phyloP scores from a whole-genome alignment of 495 filamentous ascomycete genomes.

The Pyrenula massariospora region DNA sequence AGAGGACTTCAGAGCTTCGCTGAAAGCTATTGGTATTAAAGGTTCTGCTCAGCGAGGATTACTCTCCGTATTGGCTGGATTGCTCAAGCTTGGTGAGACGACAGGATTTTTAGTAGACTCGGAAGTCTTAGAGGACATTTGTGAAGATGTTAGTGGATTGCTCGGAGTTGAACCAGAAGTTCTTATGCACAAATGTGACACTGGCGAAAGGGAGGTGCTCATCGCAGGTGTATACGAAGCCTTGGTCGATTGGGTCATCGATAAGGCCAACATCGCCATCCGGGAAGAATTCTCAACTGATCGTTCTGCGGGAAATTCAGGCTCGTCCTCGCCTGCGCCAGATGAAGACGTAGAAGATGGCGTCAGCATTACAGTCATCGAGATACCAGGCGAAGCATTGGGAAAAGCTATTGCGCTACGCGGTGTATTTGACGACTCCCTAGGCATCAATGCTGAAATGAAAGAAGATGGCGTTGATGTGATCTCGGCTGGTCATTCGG shows the following conservation, averaged over 20 bases:
- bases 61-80: slow-evolving; percentile 70
- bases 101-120: slow-evolving; percentile 75
- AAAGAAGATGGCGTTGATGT: slow-evolving; percentile 81
- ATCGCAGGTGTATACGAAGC: slow-evolving; percentile 88
- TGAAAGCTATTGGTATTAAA: slow-evolving; percentile 87
- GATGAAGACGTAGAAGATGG: slow-evolving; percentile 66
- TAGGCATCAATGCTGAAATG: slow-evolving; percentile 97
- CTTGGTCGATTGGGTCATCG: slow-evolving; percentile 86
- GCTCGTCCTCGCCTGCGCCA: slow-evolving; percentile 44
- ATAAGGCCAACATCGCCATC: slow-evolving; percentile 84
- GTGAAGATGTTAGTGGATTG: slow-evolving; percentile 79
- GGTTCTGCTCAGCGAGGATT: slow-evolving; percentile 68
- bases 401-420: slow-evolving; percentile 79
- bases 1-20: slow-evolving; percentile 74
- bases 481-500: slow-evolving; percentile 55
- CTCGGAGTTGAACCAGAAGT: slow-evolving; percentile 81
- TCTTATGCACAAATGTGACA: slow-evolving; percentile 64
- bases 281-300: slow-evolving; percentile 55
- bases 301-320: slow-evolving; percentile 36
- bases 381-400: slow-evolving; percentile 67
- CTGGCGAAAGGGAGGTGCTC: slow-evolving; percentile 68
- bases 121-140: slow-evolving; percentile 74
- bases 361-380: slow-evolving; percentile 78
- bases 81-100: slow-evolving; percentile 86
- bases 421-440: slow-evolving; percentile 78